A percentile compares a stretch with the other conserved stretches of the same genome.
These are phyloP conservation scores for Globisporangium cystogenes DNA, from an alignment of 352 stramenopile species.

Conservation along the genomic window DNA sequence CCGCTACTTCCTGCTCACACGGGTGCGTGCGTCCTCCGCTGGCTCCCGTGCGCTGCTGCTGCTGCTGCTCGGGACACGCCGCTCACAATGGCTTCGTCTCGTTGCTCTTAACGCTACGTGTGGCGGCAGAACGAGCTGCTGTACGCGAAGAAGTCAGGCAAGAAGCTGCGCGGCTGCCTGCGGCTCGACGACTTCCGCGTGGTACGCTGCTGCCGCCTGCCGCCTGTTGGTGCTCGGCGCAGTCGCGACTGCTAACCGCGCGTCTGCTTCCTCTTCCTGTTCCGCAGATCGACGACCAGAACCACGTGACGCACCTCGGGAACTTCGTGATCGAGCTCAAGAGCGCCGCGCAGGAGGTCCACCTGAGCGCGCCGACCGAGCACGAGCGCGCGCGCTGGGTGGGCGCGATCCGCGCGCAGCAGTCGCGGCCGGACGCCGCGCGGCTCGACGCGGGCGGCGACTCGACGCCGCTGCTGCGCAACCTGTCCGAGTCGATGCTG, in stretches of 20 bases:
- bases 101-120: background rate
- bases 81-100: background rate
- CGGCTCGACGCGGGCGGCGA: constrained; percentile 13
- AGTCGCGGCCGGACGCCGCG: constrained; percentile 16
- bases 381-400: constrained; percentile 67
- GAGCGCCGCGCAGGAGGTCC: constrained; percentile 38
- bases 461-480: constrained; percentile 26
- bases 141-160: constrained; percentile 83
- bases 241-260: background rate
- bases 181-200: constrained; percentile 51
- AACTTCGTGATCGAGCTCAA: constrained; percentile 82
- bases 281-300: constrained; percentile 76
- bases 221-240: background rate
- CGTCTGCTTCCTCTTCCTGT: background rate
- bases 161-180: constrained; percentile 48
- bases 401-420: constrained; percentile 36
- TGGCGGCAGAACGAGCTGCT: constrained; percentile 49
- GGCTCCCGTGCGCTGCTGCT: background rate
- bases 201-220: constrained; percentile 24
- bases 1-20: constrained; percentile 79
- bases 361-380: constrained; percentile 73
- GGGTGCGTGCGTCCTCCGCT: constrained; percentile 37
- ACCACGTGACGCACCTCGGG: constrained; percentile 56
- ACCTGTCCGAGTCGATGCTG: constrained; percentile 35
- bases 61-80: too few species aligned